A percentile compares a stretch with the other conserved stretches of the same genome.
Evolutionary conservation across 495 filamentous ascomycete genomes (phyloP).

Genomic region (Amorphotheca resinae): DNA sequence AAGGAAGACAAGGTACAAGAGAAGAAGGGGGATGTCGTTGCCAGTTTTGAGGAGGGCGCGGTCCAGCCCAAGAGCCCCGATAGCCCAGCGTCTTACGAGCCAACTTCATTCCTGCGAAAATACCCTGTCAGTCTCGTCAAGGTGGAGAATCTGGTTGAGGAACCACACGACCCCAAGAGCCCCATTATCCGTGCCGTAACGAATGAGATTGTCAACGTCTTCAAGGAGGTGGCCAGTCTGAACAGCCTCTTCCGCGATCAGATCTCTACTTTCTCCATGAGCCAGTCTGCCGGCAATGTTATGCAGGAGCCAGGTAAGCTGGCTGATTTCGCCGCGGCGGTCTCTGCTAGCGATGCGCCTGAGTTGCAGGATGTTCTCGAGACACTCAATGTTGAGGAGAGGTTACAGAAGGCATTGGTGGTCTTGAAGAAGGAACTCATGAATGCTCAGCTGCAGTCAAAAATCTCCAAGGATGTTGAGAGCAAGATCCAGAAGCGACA

Average conservation of each 20-base stretch:
- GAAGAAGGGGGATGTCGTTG: conserved; percentile 86
- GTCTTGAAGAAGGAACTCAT: conserved; percentile 96
- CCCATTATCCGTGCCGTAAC: conserved; percentile 79
- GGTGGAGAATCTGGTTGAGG: conserved; percentile 82
- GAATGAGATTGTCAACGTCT: conserved; percentile 95
- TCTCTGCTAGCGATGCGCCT: conserved; percentile 75
- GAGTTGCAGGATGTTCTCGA: conserved; percentile 94
- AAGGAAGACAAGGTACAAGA: conserved; percentile 37
- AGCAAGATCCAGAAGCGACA: conserved; percentile 96
- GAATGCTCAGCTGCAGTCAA: conserved; percentile 92
- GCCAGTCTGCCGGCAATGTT: conserved; percentile 86
- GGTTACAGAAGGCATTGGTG: conserved; percentile 76
- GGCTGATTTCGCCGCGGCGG: conserved; percentile 93
- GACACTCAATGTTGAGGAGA: conserved; percentile 74
- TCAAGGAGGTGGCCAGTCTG: conserved; percentile 87
- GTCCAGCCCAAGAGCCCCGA: conserved; percentile 33
- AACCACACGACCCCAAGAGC: conserved; percentile 80
- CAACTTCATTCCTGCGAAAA: conserved; percentile 81
- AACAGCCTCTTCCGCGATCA: conserved; percentile 97
- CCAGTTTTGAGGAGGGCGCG: conserved; percentile 83
- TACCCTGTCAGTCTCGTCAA: conserved; percentile 87
- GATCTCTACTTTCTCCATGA: conserved; percentile 92
- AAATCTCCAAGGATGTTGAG: conserved; percentile 97
- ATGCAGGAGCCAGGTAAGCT: conserved; percentile 89
- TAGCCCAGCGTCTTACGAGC: conserved; percentile 54